Conservation (phyloP, 1,284 basidiomycete genomes). For the Tilletia setariae region DNA sequence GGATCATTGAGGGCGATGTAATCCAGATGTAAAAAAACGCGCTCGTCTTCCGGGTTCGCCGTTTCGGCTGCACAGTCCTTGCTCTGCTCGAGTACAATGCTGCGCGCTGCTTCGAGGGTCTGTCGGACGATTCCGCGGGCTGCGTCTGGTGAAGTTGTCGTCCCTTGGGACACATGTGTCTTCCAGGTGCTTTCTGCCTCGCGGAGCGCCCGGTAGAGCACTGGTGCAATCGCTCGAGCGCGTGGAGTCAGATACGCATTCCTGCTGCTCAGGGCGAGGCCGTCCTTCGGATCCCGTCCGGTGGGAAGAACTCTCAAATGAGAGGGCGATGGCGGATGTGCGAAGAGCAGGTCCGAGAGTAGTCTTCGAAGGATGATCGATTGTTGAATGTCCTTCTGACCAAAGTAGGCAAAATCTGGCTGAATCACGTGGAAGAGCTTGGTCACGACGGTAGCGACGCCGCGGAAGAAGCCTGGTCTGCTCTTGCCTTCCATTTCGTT, state of each 20-base stretch:
- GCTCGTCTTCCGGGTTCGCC: constrained; percentile 50
- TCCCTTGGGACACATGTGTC: too few species aligned
- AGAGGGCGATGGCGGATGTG: constrained; percentile 70
- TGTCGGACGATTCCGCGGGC: neutral
- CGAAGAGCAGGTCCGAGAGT: constrained; percentile 73
- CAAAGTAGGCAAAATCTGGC: constrained; percentile 91
- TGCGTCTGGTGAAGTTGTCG: neutral
- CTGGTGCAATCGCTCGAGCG: constrained; percentile 69
- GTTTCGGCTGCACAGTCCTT: constrained; percentile 49
- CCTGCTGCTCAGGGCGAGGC: constrained; percentile 81
- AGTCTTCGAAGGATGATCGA: constrained; percentile 81
- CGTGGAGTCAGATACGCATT: constrained; percentile 74
- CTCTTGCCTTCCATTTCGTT: constrained; percentile 80
- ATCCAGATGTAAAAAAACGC: constrained; percentile 68
- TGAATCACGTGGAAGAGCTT: constrained; percentile 83
- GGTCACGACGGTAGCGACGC: constrained; percentile 89
- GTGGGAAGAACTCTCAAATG: constrained; percentile 72
- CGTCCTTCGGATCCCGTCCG: constrained; percentile 63
- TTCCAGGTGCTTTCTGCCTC: constrained; percentile 57
- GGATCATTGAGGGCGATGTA: constrained; percentile 87
- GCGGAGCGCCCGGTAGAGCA: constrained; percentile 68
- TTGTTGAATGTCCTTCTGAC: constrained; percentile 98
- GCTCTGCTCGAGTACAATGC: constrained; percentile 45
- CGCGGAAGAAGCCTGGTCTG: constrained; percentile 88
- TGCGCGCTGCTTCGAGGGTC: constrained; percentile 35